Evolutionary conservation across 192 early-diverging fungal genomes (phyloP), one percentile per base, ranked within the genome.

Genomic region (Podila epicladia): DNA sequence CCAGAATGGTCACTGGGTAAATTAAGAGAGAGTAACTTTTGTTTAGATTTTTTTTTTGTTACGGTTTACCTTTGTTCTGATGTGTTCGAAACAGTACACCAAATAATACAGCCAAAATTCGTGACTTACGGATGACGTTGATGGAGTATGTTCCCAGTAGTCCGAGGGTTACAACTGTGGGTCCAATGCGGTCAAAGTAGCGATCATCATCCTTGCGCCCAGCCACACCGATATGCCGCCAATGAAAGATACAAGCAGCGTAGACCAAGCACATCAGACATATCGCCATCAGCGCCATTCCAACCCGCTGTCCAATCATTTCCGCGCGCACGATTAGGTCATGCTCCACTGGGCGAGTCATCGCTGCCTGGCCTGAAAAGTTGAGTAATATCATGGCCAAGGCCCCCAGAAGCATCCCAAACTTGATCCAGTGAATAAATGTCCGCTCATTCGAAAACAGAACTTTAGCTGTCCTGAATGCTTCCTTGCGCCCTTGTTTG

Each of bases 401-500:
- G 2, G 61, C 41, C 0, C 76, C 76, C 0, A 80, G 33, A 0
- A 80, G 62, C 66, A 80, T 72, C 6, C 70, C 71, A 72, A 72
- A 72, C 66, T 72, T 80, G 60, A 80, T 72, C 76, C 76, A 80
- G 38, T 80, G 76, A 8, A 72, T 58, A 41, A 80, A 80, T 0
- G 71, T 72, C 2, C 76, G 70, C 59, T 80, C 76, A 53, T 80
- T 80, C 9, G 76, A 80, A 51, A 80, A 80, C 35, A 80, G 31
- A 6, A 31, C 59, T 4, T 17, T 49, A 3, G 65, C 70, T 13
- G 51, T 80, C 32, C 65, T 68, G 61, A 61, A 24, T 1, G 38
- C 62, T 29, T 38, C 35, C 32, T 79, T 72, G 8, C 38, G 49
- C 49, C 15, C 29, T 17, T 31, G 13, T 20, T 9, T 50, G 29